A percentile compares a stretch with the other conserved stretches of the same genome.
These are phyloP conservation scores for Mycena maculata DNA, from an alignment of 768 basidiomycete species.

Conservation along the genomic window DNA sequence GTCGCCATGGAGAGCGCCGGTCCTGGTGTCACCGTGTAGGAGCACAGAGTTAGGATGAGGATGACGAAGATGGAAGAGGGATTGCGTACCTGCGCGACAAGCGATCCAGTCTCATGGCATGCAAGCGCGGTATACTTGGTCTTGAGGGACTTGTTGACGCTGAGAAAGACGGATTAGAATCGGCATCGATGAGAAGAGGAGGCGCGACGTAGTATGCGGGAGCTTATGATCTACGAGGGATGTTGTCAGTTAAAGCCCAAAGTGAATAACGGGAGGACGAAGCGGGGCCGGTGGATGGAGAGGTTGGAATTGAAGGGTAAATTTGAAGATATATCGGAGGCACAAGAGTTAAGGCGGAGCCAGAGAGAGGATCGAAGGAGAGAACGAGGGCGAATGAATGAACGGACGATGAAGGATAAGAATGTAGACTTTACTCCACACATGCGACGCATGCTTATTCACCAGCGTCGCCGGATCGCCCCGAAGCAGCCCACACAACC, in stretches of 20 bases:
- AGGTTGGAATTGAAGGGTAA: background rate
- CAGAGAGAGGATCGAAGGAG: slow-evolving; percentile 1
- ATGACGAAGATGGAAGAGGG: too few species aligned
- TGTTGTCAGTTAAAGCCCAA: slow-evolving; percentile 13
- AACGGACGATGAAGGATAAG: background rate
- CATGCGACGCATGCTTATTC: slow-evolving; percentile 92
- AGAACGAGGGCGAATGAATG: background rate
- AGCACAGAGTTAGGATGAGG: too few species aligned
- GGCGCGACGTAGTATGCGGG: too few species aligned
- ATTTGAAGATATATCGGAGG: slow-evolving; percentile 12
- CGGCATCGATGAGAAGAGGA: too few species aligned
- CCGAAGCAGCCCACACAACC: slow-evolving; percentile 85
- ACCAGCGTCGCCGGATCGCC: slow-evolving; percentile 89
- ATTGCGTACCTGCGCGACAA: too few species aligned
- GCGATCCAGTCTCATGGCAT: too few species aligned
- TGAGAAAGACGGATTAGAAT: too few species aligned
- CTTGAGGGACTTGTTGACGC: too few species aligned
- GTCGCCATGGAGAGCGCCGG: background rate
- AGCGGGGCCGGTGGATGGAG: background rate
- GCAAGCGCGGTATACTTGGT: too few species aligned
- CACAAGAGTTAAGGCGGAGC: background rate
- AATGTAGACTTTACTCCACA: slow-evolving; percentile 83
- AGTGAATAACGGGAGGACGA: background rate
- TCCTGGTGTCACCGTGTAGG: too few species aligned
- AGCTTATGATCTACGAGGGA: slow-evolving; percentile 79